phyloP scores from a whole-genome alignment of 176 grass and related monocot genomes.

The Triticum aestivum region IWGSC_CS_RefSeq_v2.1 NC_057802.1:605615806-605616305 shows the following conservation, averaged over 20 bases:
- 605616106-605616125: background rate
- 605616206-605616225: conserved; percentile 79
- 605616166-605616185: conserved; percentile 85
- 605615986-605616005: background rate
- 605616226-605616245: conserved; percentile 28
- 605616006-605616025: background rate
- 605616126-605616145: conserved; percentile 68
- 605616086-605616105: background rate
- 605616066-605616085: background rate
- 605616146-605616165: conserved; percentile 96
- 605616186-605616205: conserved; percentile 84
- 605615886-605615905: too few relatives aligned
- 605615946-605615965: background rate
- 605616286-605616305: too few relatives aligned
- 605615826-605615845: too few relatives aligned
- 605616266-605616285: too few relatives aligned
- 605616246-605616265: too few relatives aligned
- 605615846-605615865: too few relatives aligned
- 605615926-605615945: too few relatives aligned
- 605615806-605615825: too few relatives aligned
- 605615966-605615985: background rate
- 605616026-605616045: background rate
- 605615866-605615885: too few relatives aligned
- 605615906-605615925: too few relatives aligned
- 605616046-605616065: background rate